Percentiles rank a stretch among this genome's conserved stretches.
These are phyloP conservation scores for Cetradonia linearis DNA, from an alignment of 495 filamentous ascomycete species.

Conservation along the genomic window DNA sequence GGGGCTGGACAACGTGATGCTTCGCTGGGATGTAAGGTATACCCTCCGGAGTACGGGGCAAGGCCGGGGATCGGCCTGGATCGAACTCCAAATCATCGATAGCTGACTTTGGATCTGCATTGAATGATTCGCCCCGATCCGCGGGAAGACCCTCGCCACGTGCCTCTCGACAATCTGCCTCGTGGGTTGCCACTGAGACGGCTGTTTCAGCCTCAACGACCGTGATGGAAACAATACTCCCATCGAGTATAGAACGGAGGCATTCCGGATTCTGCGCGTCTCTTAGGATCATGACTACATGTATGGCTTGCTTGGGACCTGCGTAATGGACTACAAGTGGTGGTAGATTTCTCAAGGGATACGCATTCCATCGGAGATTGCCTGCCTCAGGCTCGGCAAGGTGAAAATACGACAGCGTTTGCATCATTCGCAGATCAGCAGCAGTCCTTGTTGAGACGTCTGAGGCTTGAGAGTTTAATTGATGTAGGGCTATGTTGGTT, in stretches of 20 bases:
- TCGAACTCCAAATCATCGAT: background rate
- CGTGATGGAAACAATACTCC: constrained; percentile 48
- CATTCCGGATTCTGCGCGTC: constrained; percentile 39
- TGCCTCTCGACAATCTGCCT: background rate
- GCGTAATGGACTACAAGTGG: constrained; percentile 50
- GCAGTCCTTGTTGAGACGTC: constrained; percentile 55
- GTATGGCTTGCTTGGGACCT: constrained; percentile 40
- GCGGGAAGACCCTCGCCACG: background rate
- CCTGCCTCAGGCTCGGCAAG: constrained; percentile 30
- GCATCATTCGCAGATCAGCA: constrained; percentile 64
- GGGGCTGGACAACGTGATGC: constrained; percentile 32
- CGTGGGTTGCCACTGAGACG: too few species aligned
- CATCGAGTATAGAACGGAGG: constrained; percentile 44
- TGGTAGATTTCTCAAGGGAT: constrained; percentile 36
- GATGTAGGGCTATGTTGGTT: constrained; percentile 32
- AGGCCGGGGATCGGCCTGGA: constrained; percentile 5
- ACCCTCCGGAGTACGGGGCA: constrained; percentile 29
- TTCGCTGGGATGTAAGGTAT: constrained; percentile 38
- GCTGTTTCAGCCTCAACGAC: constrained; percentile 26
- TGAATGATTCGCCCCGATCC: background rate
- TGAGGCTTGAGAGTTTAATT: constrained; percentile 47
- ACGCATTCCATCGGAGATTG: constrained; percentile 38
- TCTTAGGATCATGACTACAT: constrained; percentile 44
- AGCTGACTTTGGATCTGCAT: background rate
- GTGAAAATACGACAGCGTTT: constrained; percentile 73